Conservation (phyloP, 1,284 basidiomycete genomes). For the Mycena citricolor region DNA sequence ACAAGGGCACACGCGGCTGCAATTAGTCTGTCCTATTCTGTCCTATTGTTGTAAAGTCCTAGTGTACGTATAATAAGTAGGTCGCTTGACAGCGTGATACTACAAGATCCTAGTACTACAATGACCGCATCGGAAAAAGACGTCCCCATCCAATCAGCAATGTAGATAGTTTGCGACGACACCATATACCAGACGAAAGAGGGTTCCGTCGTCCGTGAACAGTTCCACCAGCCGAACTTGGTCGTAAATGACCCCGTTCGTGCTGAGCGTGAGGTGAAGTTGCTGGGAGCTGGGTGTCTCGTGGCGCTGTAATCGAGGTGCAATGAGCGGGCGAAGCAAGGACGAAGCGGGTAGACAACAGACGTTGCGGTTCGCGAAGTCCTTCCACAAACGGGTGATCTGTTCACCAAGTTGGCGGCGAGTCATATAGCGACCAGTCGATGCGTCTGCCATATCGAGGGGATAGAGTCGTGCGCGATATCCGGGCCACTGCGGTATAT, state of each 20-base stretch:
- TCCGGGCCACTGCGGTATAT: slow-evolving; percentile 17
- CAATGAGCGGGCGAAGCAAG: background rate
- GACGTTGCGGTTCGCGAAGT: slow-evolving; percentile 16
- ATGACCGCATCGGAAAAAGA: too few relatives aligned
- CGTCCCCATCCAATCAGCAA: too few relatives aligned
- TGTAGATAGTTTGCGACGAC: slow-evolving; percentile 6
- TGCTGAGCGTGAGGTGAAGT: slow-evolving; percentile 3
- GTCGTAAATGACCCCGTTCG: slow-evolving; percentile 16
- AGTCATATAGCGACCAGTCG: slow-evolving; percentile 9
- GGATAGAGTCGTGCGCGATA: slow-evolving; percentile 10
- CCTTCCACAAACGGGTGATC: slow-evolving; percentile 15
- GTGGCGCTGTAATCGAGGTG: slow-evolving; percentile 2
- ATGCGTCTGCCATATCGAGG: slow-evolving; percentile 13
- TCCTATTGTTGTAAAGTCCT: too few relatives aligned
- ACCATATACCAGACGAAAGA: slow-evolving; percentile 7
- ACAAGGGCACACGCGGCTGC: too few relatives aligned
- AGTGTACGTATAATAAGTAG: too few relatives aligned
- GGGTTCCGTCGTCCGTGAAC: slow-evolving; percentile 17
- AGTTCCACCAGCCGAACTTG: slow-evolving; percentile 16
- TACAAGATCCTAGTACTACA: too few relatives aligned
- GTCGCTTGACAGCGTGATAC: too few relatives aligned
- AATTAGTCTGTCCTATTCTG: too few relatives aligned
- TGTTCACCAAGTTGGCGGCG: slow-evolving; percentile 15
- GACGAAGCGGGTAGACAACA: background rate
- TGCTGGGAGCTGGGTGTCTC: background rate